These are phyloP conservation scores for Arabidopsis thaliana DNA, from an alignment of 345 rosid species.

Conservation along the genomic window TAIR10.1 NC_003071.7:19178001-19178500, in stretches of 20 bases:
- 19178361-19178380: too few relatives aligned
- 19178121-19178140: too few relatives aligned
- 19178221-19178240: not conserved
- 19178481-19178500: not conserved
- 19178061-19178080: not conserved
- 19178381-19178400: too few relatives aligned
- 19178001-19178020: not conserved
- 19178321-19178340: not conserved
- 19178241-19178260: not conserved
- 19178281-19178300: not conserved
- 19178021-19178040: not conserved
- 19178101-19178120: not conserved
- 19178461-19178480: not conserved
- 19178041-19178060: not conserved
- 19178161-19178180: not conserved
- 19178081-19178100: not conserved
- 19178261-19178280: not conserved
- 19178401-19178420: not conserved
- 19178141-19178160: not conserved
- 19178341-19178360: too few relatives aligned
- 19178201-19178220: not conserved
- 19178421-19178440: not conserved
- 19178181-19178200: not conserved
- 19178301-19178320: not conserved
- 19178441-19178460: not conserved